Base-by-base conservation (phyloP, 352 stramenopile species). In the Aphanomyces astaci region DNA sequence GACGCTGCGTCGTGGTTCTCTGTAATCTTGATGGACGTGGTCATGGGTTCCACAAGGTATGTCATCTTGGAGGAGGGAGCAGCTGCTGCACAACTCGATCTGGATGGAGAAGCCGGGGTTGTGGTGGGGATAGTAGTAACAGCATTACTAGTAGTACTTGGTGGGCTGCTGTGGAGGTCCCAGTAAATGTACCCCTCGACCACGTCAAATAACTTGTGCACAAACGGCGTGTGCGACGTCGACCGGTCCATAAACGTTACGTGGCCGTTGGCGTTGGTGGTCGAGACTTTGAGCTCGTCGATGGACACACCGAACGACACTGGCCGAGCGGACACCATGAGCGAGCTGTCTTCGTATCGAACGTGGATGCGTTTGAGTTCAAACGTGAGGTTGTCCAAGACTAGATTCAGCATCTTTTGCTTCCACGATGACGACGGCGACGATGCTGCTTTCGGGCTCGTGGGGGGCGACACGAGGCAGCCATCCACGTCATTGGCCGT, bases 291-390 rank as follows among this genome's bases (percentile, higher is more conserved):
- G 53, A 94, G 87, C 9, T 81, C 88, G 46, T 89, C 76, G 66
- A 94, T 89, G 30, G 82, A 91, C 31, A 91, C 60, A 1, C 86
- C 86, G 4, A 93, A 62, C 0, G 82, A 82, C 15, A 73, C 17
- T 17, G 82, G 72, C 43, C 86, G 78, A 36, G 80, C 80, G 0
- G 80, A 80, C 17, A 89, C 60, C 28, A 89, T 65, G 19, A 84
- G 74, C 28, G 80, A 86, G 10, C 78, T 87, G 66, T 94, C 84
- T 71, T 94, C 84, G 53, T 91, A 94, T 11, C 83, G 80, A 27
- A 94, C 80, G 70, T 93, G 81, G 68, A 94, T 89, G 22, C 90
- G 89, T 25, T 78, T 76, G 48, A 93, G 81, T 73, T 94, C 83
- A 53, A 94, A 83, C 28, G 78, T 84, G 1, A 93, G 79, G 52